Conservation (phyloP, 2,329 filamentous ascomycete genomes). For the Phoma sp. region DNA sequence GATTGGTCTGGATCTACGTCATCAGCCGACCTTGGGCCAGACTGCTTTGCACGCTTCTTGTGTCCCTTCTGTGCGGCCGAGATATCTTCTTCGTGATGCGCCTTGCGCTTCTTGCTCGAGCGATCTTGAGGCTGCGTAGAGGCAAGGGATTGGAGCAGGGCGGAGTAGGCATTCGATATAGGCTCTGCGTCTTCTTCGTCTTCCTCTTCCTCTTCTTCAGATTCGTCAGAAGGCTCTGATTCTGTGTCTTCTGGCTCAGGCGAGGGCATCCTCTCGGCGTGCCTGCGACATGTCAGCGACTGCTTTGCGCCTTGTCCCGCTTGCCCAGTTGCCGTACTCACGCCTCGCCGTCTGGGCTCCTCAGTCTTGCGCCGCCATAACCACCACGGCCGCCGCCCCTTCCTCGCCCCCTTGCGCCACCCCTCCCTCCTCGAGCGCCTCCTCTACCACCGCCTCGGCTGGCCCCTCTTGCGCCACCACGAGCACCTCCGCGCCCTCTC, state of each 20-base stretch:
- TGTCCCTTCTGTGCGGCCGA: background rate
- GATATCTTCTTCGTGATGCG: conserved; percentile 41
- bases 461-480: conserved; percentile 4
- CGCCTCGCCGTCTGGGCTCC: conserved; percentile 38
- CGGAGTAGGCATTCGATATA: conserved; percentile 57
- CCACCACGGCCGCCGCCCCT: conserved; percentile 36
- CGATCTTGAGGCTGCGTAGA: conserved; percentile 51
- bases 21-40: background rate
- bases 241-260: conserved; percentile 31
- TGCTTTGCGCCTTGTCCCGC: background rate
- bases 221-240: conserved; percentile 30
- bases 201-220: conserved; percentile 28
- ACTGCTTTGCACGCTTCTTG: conserved; percentile 6
- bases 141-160: conserved; percentile 61
- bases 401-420: conserved; percentile 34
- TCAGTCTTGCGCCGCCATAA: conserved; percentile 36
- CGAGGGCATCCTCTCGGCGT: conserved; percentile 22
- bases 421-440: conserved; percentile 30
- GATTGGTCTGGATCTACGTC: conserved; percentile 1
- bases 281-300: conserved; percentile 25
- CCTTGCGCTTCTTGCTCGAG: conserved; percentile 60
- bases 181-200: conserved; percentile 30
- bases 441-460: conserved; percentile 12
- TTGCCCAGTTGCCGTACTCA: conserved; percentile 29
- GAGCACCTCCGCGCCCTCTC: conserved; percentile 14